Evolutionary conservation across 345 rosid genomes (phyloP), one percentile per base, ranked within the genome.

Genomic region (Rhodomyrtus tomentosa): DNA sequence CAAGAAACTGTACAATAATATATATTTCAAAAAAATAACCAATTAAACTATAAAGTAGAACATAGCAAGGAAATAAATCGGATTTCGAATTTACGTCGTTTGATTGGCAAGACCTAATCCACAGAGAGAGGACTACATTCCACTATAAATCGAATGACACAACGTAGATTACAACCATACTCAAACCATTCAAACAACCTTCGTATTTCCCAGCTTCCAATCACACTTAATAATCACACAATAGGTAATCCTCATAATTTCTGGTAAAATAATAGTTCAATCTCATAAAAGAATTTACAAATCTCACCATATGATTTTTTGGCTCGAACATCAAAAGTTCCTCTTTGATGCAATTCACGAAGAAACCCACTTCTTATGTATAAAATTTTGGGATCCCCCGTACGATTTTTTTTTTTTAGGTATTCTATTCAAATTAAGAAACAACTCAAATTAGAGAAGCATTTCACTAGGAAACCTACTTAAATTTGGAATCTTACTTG

Each of bases 41-140:
- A 59, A 18, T 1, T 0, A 15, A 59, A 29, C 21, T 14, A 59
- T 59, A 14, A 27, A 59, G 11, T 7, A 59, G 13, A 59, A 29
- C 73, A 59, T 15, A 59, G 32, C 21, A 59, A 59, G 1, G 3
- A 29, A 59, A 59, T 15, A 59, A 59, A 59, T 59, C 0, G 0
- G 10, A 29, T 59, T 29, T 59, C 7, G 4, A 40, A 15, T 29
- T 15, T 29, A 59, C 1, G 0, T 14, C 3, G 36, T 59, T 59
- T 32, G 29, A 59, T 29, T 29, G 11, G 73, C 1, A 5, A 18
- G 36, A 16, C 21, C 21, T 14, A 15, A 16, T 29, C 21, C 36
- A 59, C 0, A 8, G 16, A 20, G 5, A 59, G 73, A 29, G 22
- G 10, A 15, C 0, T 0, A 0, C 22, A 59, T 15, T 59, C 73